phyloP scores from a whole-genome alignment of 1,284 basidiomycete genomes.

The Phlebopus sp. region DNA sequence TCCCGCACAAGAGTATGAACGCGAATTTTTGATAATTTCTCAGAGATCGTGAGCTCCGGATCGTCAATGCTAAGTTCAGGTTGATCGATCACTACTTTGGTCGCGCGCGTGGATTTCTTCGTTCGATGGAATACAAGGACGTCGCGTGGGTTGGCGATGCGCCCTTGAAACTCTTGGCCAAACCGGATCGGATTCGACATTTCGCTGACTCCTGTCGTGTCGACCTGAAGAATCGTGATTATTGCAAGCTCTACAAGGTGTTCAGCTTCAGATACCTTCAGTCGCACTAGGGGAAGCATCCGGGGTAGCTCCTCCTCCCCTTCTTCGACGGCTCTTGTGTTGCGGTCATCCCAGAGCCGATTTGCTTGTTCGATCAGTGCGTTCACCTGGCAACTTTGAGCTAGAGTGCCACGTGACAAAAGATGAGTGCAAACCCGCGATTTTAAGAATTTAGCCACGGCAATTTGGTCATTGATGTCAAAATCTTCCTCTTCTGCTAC shows the following conservation, averaged over 20 bases:
- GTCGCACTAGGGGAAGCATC: slow-evolving; percentile 88
- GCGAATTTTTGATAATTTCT: slow-evolving; percentile 68
- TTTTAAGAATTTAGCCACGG: slow-evolving; percentile 79
- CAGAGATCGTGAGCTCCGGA: slow-evolving; percentile 56
- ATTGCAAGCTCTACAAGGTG: background rate
- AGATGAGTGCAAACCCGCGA: slow-evolving; percentile 44
- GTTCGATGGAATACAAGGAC: slow-evolving; percentile 87
- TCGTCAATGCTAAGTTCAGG: slow-evolving; percentile 77
- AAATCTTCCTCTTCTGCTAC: slow-evolving; percentile 74
- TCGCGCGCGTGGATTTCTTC: slow-evolving; percentile 49
- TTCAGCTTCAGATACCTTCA: slow-evolving; percentile 55
- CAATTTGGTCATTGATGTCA: slow-evolving; percentile 76
- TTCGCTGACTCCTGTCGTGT: slow-evolving; percentile 85
- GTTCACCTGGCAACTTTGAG: slow-evolving; percentile 55
- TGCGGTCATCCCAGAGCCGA: slow-evolving; percentile 76
- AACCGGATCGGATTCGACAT: slow-evolving; percentile 96
- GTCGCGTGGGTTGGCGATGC: slow-evolving; percentile 92
- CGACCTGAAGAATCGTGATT: slow-evolving; percentile 53
- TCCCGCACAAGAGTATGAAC: slow-evolving; percentile 83
- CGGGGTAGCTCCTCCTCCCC: slow-evolving; percentile 65
- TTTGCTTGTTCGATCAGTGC: slow-evolving; percentile 78
- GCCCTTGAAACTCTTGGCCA: slow-evolving; percentile 91
- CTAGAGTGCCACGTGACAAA: background rate
- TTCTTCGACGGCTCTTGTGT: slow-evolving; percentile 58
- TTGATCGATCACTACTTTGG: slow-evolving; percentile 62